Evolutionary conservation across 495 filamentous ascomycete species (phyloP), one percentile per base, ranked within the genome.

Genomic region (Trichodelitschia bisporula): DNA sequence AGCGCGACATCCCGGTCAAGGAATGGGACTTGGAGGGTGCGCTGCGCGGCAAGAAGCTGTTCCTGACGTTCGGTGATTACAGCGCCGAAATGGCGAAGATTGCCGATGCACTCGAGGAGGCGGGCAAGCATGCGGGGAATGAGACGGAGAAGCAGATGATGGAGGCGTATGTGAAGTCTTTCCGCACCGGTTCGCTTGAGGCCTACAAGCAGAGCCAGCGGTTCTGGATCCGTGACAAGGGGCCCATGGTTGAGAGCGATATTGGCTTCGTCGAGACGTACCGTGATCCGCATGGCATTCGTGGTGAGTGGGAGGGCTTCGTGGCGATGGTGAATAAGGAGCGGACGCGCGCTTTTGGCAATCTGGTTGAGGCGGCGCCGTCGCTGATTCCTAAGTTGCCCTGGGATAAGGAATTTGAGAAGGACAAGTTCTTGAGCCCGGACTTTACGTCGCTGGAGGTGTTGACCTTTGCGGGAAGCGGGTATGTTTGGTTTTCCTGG

Each of bases 301-400:
- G 84, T 30, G 83, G 77, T n/a, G 86, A 97, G 46, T 97, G 86
- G 86, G 84, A 95, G 49, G 84, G 80, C 1, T 86, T 91, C 42
- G 77, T 76, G 31, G 74, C 75, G 19, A 53, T 58, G 58, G 66
- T 77, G 19, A 82, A 83, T 38, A 49, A 82, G 43, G 86, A 92
- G 47, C 73, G 82, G 5, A 97, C 86, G 1, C 61, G 61, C 30
- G 80, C 80, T n/a, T 97, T 97, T 37, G 73, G 71, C 3, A 69
- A 71, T 31, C 61, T 97, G 1, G 86, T 95, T 3, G 64, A 72
- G 20, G 57, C 68, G 18, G 83, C 86, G 1, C 75, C 76, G 18
- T 58, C 58, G 17, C 70, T 86, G 52, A 92, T 97, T 28, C 74
- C 76, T 4, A 69, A 80, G 31, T 57, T 97, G 4, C 86, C 86